Conservation (phyloP, 768 basidiomycete species). For the Auriscalpium orientale region DNA sequence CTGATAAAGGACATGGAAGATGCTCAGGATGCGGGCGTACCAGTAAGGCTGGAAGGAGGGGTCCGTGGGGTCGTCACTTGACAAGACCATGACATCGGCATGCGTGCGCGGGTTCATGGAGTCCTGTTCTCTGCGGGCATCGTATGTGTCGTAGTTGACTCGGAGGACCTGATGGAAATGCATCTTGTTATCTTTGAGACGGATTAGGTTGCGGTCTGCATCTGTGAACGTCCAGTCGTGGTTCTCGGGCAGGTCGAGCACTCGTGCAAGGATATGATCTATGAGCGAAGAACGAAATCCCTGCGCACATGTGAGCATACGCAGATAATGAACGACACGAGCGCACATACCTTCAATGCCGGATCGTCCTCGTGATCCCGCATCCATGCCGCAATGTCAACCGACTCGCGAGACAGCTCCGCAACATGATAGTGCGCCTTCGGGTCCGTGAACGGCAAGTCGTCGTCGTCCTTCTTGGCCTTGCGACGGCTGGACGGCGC, state of each 20-base stretch:
- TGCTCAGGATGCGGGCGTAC: background rate
- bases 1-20: background rate
- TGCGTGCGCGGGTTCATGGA: constrained; percentile 28
- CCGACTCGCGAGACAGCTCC: background rate
- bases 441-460: background rate
- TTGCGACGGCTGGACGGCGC: background rate
- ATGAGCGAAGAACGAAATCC: constrained; percentile 24
- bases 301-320: constrained; percentile 8
- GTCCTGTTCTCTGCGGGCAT: constrained; percentile 34
- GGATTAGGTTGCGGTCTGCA: constrained; percentile 7
- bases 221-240: constrained; percentile 20
- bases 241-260: constrained; percentile 18
- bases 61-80: background rate
- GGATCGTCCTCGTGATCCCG: background rate
- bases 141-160: constrained; percentile 37
- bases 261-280: constrained; percentile 23
- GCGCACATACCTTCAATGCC: background rate
- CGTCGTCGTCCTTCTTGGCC: background rate
- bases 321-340: background rate
- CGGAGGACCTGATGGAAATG: constrained; percentile 25
- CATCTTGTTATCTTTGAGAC: constrained; percentile 18
- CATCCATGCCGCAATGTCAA: background rate
- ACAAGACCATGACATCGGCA: background rate
- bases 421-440: background rate
- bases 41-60: background rate